A percentile compares a stretch with the other conserved stretches of the same genome.
Evolutionary conservation across 169 alveolate species (phyloP).

Genomic region (Eimeria acervulina): DNA sequence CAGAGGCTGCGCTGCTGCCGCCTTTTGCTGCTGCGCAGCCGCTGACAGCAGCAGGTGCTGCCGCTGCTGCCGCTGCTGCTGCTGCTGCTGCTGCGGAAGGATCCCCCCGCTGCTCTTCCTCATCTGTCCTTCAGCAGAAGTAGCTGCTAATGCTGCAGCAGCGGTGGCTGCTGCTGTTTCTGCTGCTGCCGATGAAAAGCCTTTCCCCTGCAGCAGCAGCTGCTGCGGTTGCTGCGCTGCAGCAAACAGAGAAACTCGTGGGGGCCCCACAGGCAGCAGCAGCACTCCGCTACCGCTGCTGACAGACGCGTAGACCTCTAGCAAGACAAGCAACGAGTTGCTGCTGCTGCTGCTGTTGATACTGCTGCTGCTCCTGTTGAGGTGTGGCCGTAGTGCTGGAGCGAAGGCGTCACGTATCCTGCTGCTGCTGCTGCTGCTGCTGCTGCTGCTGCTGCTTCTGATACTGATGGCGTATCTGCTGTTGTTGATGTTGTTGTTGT

Average conservation of each 20-base stretch:
- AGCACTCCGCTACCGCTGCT: slow-evolving; percentile 46
- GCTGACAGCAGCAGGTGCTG: slow-evolving; percentile 5
- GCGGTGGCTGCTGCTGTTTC: neutral
- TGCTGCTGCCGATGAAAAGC: neutral
- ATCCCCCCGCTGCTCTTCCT: neutral
- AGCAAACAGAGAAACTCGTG: neutral
- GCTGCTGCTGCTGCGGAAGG: neutral
- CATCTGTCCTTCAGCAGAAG: neutral
- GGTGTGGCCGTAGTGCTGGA: neutral
- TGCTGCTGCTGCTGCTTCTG: slow-evolving; percentile 37
- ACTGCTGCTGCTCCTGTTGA: slow-evolving; percentile 49
- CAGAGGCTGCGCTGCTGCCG: neutral
- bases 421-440: slow-evolving; percentile 77
- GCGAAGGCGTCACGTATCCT: slow-evolving; percentile 40
- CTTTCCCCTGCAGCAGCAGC: neutral
- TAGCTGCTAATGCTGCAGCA: neutral
- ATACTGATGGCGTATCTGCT: slow-evolving; percentile 31
- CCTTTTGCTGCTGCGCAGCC: slow-evolving; percentile 30
- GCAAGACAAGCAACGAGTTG: slow-evolving; percentile 22
- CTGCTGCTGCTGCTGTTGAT: slow-evolving; percentile 72
- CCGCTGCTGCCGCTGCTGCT: slow-evolving; percentile 32
- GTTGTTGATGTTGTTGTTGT: slow-evolving; percentile 32
- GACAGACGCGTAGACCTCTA: slow-evolving; percentile 34
- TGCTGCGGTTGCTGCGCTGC: slow-evolving; percentile 37
- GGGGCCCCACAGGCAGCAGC: slow-evolving; percentile 43